phyloP scores from a whole-genome alignment of 139 green algal genomes.

The Chlamydomonas eustigma region DNA sequence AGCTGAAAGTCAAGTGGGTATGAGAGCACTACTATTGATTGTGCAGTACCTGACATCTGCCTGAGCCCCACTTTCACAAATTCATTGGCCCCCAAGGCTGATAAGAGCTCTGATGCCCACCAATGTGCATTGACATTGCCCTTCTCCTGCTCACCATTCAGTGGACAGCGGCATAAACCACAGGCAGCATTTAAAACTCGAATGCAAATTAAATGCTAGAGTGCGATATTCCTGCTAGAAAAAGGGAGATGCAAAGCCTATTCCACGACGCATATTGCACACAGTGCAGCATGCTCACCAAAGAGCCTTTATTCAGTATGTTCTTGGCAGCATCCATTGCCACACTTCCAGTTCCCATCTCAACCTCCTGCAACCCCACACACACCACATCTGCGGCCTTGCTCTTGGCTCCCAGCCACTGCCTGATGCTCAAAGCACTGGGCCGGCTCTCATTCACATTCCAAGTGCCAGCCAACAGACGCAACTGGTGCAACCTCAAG shows the following conservation, averaged over 20 bases:
- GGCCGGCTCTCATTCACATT: constrained; percentile 72
- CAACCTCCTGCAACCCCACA: constrained; percentile 80
- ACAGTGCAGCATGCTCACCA: too few species aligned
- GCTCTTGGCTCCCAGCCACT: constrained; percentile 44
- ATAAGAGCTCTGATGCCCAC: constrained; percentile 42
- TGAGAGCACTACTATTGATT: too few species aligned
- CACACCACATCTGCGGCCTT: constrained; percentile 47
- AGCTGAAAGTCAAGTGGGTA: too few species aligned
- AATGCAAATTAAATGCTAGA: not conserved
- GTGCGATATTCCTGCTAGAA: too few species aligned
- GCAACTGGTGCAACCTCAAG: constrained; percentile 27
- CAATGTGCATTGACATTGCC: constrained; percentile 77
- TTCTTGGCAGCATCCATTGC: constrained; percentile 27
- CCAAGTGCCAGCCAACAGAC: constrained; percentile 74
- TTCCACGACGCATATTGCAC: too few species aligned
- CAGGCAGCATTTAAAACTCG: too few species aligned
- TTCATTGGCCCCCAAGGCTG: constrained; percentile 28
- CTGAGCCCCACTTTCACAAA: constrained; percentile 66
- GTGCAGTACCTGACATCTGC: constrained; percentile 83
- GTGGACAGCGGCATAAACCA: too few species aligned
- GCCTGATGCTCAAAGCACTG: constrained; percentile 26
- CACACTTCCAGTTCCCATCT: constrained; percentile 74
- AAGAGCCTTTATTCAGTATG: constrained; percentile 24
- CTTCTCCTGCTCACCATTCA: constrained; percentile 54
- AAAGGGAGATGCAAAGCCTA: too few species aligned